Evolutionary conservation across 2,329 filamentous ascomycete genomes (phyloP).

Genomic region (Cladorrhinum sp.): DNA sequence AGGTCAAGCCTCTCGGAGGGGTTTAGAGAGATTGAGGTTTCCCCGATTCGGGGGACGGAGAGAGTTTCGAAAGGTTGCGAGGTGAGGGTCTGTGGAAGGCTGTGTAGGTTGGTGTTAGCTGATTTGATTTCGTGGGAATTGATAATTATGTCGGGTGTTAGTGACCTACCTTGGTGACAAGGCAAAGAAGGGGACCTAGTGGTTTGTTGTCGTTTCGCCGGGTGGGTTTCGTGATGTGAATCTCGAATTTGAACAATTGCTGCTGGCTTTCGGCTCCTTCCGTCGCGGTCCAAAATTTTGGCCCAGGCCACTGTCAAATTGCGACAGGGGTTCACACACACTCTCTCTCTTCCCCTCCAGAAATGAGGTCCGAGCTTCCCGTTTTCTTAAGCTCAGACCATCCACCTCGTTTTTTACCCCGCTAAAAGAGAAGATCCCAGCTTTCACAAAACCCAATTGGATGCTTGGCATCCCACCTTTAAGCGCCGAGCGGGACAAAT

Average conservation of each 20-base stretch:
- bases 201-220: no score
- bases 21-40: neutral
- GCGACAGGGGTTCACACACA: slow-evolving; percentile 14
- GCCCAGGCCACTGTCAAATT: neutral
- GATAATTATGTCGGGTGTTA: no score
- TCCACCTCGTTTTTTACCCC: slow-evolving; percentile 11
- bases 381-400: neutral
- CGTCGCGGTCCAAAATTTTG: slow-evolving; percentile 21
- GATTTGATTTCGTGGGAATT: no score
- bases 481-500: slow-evolving; percentile 25
- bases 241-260: slow-evolving; percentile 14
- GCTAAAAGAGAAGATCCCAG: neutral
- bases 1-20: neutral
- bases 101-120: no score
- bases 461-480: slow-evolving; percentile 22
- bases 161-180: no score
- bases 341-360: neutral
- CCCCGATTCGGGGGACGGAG: neutral
- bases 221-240: slow-evolving; percentile 4
- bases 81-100: neutral
- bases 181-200: no score
- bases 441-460: slow-evolving; percentile 17
- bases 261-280: slow-evolving; percentile 18
- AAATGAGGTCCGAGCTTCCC: slow-evolving; percentile 6
- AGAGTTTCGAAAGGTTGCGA: neutral